These are phyloP conservation scores for Nitzschia sp. DNA, from an alignment of 108 stramenopile genomes.

Conservation along the genomic window DNA sequence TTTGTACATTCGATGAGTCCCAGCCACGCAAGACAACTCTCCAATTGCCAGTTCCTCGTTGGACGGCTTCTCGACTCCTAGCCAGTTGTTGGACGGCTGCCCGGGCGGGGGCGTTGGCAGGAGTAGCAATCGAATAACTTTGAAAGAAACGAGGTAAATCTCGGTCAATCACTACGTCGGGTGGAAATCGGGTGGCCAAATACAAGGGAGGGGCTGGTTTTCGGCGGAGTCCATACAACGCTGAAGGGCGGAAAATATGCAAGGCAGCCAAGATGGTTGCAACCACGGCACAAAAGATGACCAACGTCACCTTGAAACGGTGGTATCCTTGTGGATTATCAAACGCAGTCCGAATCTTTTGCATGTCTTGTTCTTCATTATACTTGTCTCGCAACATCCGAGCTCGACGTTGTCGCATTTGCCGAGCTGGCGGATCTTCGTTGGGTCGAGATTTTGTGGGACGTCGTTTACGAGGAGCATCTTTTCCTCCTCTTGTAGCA, in stretches of 20 bases:
- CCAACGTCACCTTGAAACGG: constrained; percentile 13
- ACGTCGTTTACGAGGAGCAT: no score
- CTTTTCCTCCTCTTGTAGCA: no score
- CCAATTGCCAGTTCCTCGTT: constrained; percentile 9
- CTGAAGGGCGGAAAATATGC: constrained; percentile 3
- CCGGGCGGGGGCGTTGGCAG: constrained; percentile 24
- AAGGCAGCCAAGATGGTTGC: constrained; percentile 14
- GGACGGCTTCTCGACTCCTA: constrained; percentile 19
- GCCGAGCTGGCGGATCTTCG: background rate
- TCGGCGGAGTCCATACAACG: constrained; percentile 2
- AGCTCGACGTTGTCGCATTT: constrained; percentile 21
- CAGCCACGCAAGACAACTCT: constrained; percentile 22
- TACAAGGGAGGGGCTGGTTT: constrained; percentile 16
- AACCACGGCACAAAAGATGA: constrained; percentile 22
- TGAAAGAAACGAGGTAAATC: constrained; percentile 40
- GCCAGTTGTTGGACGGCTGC: constrained; percentile 15
- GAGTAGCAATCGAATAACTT: constrained; percentile 38
- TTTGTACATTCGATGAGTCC: constrained; percentile 20
- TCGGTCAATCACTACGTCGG: constrained; percentile 21
- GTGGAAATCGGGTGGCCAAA: constrained; percentile 30
- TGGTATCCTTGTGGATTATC: background rate
- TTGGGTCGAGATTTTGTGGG: no score
- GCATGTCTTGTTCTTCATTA: constrained; percentile 1
- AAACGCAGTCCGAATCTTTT: background rate
- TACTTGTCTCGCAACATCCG: constrained; percentile 13